A percentile compares a stretch with the other conserved stretches of the same genome.
phyloP scores from a whole-genome alignment of 169 alveolate species.

The Eimeria falciformis region DNA sequence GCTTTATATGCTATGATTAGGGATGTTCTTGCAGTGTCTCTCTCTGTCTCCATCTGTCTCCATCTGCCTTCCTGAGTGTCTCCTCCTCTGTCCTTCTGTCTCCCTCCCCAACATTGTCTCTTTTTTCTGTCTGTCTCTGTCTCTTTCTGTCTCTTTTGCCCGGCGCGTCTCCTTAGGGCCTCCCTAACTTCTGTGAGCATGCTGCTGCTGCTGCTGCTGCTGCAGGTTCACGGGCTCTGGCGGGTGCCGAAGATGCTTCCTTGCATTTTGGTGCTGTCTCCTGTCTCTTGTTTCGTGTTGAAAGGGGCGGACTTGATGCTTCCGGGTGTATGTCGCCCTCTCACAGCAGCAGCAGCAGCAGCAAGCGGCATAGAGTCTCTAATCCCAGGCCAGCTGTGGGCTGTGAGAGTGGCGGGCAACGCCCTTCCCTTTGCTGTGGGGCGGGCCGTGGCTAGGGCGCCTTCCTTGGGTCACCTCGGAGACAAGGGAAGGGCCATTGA shows the following conservation, averaged over 20 bases:
- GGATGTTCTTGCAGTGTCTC: neutral
- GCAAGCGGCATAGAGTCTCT: neutral
- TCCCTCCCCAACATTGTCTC: neutral
- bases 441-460: slow-evolving; percentile 40
- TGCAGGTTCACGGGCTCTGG: slow-evolving; percentile 77
- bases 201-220: neutral
- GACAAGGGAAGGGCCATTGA: slow-evolving; percentile 73
- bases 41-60: neutral
- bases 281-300: slow-evolving; percentile 65
- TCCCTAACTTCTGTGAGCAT: neutral
- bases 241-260: slow-evolving; percentile 65
- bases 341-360: slow-evolving; percentile 19
- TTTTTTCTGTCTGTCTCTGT: slow-evolving; percentile 1
- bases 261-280: slow-evolving; percentile 45
- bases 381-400: slow-evolving; percentile 13
- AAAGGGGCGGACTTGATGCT: slow-evolving; percentile 77
- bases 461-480: slow-evolving; percentile 47
- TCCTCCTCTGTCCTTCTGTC: neutral
- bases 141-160: neutral
- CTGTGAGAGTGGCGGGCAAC: slow-evolving; percentile 65
- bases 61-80: neutral
- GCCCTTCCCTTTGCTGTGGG: slow-evolving; percentile 75
- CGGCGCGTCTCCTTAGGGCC: neutral
- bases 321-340: slow-evolving; percentile 68
- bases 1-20: neutral